Conservation (phyloP, 2,329 filamentous ascomycete genomes). For the Xylaria sp. region DNA sequence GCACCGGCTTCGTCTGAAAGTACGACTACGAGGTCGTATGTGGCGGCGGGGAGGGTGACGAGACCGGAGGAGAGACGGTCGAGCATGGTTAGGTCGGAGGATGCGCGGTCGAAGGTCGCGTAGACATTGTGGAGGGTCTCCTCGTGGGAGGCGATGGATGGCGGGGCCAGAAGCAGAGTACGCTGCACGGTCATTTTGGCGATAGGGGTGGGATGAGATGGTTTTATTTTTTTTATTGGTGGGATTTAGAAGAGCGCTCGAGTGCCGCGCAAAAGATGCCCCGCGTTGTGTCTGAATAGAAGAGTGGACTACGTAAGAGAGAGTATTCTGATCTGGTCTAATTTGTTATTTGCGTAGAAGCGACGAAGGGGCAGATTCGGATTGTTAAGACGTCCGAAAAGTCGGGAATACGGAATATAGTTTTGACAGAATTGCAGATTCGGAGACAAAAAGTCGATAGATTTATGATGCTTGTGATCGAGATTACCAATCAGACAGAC, state of each 20-base stretch:
- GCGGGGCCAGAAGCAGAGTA: constrained; percentile 82
- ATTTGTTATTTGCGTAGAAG: too few relatives aligned
- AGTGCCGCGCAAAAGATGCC: not conserved
- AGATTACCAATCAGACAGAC: not conserved
- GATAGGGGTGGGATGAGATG: constrained; percentile 1
- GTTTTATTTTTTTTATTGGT: not conserved
- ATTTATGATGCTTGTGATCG: not conserved
- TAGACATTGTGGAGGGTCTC: constrained; percentile 68
- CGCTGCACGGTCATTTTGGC: constrained; percentile 34
- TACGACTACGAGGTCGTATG: constrained; percentile 81
- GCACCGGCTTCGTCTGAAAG: constrained; percentile 72
- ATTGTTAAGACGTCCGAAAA: too few relatives aligned
- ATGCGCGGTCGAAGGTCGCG: constrained; percentile 64
- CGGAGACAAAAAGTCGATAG: not conserved
- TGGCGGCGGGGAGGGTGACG: constrained; percentile 66
- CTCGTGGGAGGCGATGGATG: constrained; percentile 81
- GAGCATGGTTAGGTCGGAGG: constrained; percentile 94
- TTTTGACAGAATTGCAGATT: not conserved
- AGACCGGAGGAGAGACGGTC: constrained; percentile 82
- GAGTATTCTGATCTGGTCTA: too few relatives aligned
- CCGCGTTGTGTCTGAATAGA: too few relatives aligned
- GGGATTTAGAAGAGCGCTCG: not conserved
- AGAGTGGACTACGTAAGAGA: too few relatives aligned
- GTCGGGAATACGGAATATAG: too few relatives aligned
- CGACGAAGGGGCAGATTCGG: too few relatives aligned